Base-by-base conservation (phyloP, 2,329 filamentous ascomycete genomes). In the Beauveria brongniartii region DNA sequence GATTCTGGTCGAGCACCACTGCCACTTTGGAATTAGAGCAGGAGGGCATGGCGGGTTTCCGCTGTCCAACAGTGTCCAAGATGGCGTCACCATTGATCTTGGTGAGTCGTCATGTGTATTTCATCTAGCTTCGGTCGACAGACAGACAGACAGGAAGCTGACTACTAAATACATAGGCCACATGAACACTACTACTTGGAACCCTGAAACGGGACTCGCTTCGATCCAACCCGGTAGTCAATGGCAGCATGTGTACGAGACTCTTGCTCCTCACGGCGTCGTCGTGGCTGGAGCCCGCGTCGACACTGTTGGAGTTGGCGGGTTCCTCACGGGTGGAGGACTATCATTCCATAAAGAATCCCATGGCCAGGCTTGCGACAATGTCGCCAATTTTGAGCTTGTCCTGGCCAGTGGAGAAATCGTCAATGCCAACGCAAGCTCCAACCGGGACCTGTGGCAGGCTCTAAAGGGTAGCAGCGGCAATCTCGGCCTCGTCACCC, bases 361-460 rank as follows among this genome's bases (percentile, higher is more conserved):
- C 3, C 46, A 72, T 53, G 77, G 77, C 1, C 73, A 74, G 58
- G 72, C 71, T 7, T 77, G 74, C 58, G 78, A 79, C 55, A 76
- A 71, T 44, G 71, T 79, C 3, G 64, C 67, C 30, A 75, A 73
- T 50, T 78, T 71, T 54, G 70, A 80, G 51, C 68, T 82, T 6
- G 78, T 82, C 2, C 71, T 80, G 0, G 74, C 73, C 0, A 68
- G 72, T 12, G 30, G 30, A 34, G 10, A 34, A 34, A 34, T 34
- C 30, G 30, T 34, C 30, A 34, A 34, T 34, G 30, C 30, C 30
- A 34, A 34, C 30, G 30, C 30, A 34, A 34, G 30, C 30, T 34
- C 30, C 30, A 12, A 34, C 30, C 30, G 30, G 30, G 30, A 34
- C 30, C 30, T 34, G 30, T 34, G 30, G 30, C 30, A 34, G 30